phyloP scores from a whole-genome alignment of 2,329 filamentous ascomycete genomes.

The Epichloe sp. region DNA sequence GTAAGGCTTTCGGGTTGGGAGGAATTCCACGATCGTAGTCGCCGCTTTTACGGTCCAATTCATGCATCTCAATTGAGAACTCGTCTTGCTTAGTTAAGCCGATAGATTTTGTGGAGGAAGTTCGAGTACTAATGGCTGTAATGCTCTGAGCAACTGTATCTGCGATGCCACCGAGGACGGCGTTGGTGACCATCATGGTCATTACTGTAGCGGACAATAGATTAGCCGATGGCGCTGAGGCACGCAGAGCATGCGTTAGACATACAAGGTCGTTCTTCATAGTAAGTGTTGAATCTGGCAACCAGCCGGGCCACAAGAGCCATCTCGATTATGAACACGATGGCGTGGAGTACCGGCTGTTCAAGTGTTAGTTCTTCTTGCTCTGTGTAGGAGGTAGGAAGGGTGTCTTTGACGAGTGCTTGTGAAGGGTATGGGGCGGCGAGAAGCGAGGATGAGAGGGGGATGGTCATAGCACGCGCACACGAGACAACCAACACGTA shows the following conservation, averaged over 20 bases:
- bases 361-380: background rate
- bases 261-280: slow-evolving; percentile 74
- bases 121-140: slow-evolving; percentile 61
- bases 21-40: slow-evolving; percentile 53
- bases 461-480: background rate
- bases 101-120: slow-evolving; percentile 46
- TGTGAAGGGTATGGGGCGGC: background rate
- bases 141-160: slow-evolving; percentile 93
- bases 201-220: slow-evolving; percentile 46
- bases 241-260: slow-evolving; percentile 1
- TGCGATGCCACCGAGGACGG: slow-evolving; percentile 85
- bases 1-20: slow-evolving; percentile 45
- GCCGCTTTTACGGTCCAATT: slow-evolving; percentile 70
- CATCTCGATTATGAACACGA: slow-evolving; percentile 83
- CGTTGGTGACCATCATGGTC: slow-evolving; percentile 98
- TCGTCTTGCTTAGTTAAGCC: slow-evolving; percentile 52
- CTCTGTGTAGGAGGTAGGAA: background rate
- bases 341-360: slow-evolving; percentile 75
- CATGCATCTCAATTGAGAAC: slow-evolving; percentile 76
- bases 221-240: background rate
- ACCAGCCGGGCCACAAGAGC: slow-evolving; percentile 69
- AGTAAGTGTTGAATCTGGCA: slow-evolving; percentile 86
- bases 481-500: slow-evolving; percentile 30
- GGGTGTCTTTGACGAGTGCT: background rate
- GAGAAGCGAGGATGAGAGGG: background rate